phyloP scores from a whole-genome alignment of 148 eudicot genomes.

The Fallopia convolvulus region DNA sequence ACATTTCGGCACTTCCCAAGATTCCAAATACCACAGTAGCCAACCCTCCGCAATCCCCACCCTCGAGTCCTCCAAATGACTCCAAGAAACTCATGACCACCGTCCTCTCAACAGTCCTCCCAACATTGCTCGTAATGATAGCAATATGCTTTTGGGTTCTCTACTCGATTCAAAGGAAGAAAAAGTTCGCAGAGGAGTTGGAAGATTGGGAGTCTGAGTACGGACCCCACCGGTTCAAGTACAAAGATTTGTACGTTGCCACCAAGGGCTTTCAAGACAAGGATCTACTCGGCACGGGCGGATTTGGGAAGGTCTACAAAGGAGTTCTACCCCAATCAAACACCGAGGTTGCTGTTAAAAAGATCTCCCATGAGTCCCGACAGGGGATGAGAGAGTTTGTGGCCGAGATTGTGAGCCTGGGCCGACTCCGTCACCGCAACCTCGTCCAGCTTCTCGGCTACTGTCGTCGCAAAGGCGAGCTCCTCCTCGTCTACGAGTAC shows the following conservation, averaged over 20 bases:
- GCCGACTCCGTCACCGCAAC: constrained; percentile 26
- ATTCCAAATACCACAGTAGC: constrained; percentile 14
- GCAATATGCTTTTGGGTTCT: neutral
- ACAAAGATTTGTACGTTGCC: constrained; percentile 13
- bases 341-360: constrained; percentile 23
- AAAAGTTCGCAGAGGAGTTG: constrained; percentile 4
- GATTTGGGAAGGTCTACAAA: constrained; percentile 27
- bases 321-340: constrained; percentile 12
- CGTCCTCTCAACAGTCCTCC: constrained; percentile 3
- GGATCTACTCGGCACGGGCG: constrained; percentile 19
- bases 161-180: neutral
- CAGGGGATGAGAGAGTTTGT: constrained; percentile 32
- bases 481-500: constrained; percentile 20
- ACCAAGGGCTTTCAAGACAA: constrained; percentile 13
- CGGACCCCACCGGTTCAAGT: constrained; percentile 5
- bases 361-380: constrained; percentile 24
- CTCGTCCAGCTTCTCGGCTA: constrained; percentile 28
- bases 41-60: neutral
- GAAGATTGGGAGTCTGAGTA: constrained; percentile 17
- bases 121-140: neutral
- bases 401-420: constrained; percentile 26
- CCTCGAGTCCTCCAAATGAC: neutral
- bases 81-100: neutral
- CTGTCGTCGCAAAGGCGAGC: constrained; percentile 25
- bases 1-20: constrained; percentile 22